These are phyloP conservation scores for Otatea glauca DNA, from an alignment of 176 grass and related monocot genomes.

Conservation along the genomic window DNA sequence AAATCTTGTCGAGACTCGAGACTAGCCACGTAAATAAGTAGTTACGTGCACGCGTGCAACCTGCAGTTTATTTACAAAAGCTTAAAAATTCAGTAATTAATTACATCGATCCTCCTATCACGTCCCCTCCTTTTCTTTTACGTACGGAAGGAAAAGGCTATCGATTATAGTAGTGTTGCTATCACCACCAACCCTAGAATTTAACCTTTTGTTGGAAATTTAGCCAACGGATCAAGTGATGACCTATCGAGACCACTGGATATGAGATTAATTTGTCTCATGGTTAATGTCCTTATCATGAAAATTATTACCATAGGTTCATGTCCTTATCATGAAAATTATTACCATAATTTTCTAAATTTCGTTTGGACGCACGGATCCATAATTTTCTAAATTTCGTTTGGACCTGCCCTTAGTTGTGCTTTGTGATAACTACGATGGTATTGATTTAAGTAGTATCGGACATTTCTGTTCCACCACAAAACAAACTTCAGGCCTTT, in stretches of 20 bases:
- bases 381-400: too few relatives aligned
- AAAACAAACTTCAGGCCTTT: background rate
- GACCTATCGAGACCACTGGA: background rate
- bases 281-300: background rate
- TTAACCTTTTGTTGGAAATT: background rate
- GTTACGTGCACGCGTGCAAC: background rate
- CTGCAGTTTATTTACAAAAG: background rate
- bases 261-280: background rate
- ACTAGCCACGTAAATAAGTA: background rate
- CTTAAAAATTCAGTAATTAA: background rate
- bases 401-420: background rate
- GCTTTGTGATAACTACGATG: background rate
- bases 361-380: too few relatives aligned
- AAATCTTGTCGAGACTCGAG: background rate
- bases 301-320: background rate
- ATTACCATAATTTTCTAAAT: too few relatives aligned
- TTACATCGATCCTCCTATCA: background rate
- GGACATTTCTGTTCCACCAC: background rate
- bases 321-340: background rate
- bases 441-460: background rate
- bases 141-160: slow-evolving; percentile 15
- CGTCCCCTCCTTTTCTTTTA: background rate
- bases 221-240: background rate
- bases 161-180: slow-evolving; percentile 12
- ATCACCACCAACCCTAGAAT: slow-evolving; percentile 40